Base-by-base conservation (phyloP, 148 eudicot species). In the Nepenthes mirabilis region DNA sequence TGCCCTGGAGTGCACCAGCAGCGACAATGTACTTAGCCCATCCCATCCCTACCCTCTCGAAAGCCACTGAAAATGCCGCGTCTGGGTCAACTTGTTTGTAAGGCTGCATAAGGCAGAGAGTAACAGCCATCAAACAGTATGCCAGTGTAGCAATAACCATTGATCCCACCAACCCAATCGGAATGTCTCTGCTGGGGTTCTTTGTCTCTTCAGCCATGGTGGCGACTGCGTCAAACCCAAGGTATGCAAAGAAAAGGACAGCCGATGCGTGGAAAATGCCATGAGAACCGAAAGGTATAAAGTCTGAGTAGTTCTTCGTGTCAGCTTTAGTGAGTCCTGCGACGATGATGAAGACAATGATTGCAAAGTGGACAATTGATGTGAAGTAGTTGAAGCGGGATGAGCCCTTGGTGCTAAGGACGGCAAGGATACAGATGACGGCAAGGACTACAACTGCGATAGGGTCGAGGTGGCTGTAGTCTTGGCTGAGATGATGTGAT, bases 121-220 rank as follows among this genome's bases (percentile, higher is more conserved):
- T 70, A 2, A 71, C 43, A 9, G 78, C 69, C 68, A 81, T 3
- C 36, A 73, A 14, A 36, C 78, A 81, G 34, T 78, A 78, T 11
- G 73, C 62, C 5, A 64, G 0, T 4, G 72, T 75, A 8, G 64
- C 52, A 13, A 77, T 37, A 1, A 58, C 33, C 80, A 81, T 81
- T 4, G 86, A 78, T 2, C 80, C 79, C 1, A 81, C 59, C 49
- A 81, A 71, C 34, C 86, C 86, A n/a, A 78, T 72, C 0, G 82
- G 86, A 32, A 81, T 81, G 37, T 81, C 86, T 55, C 65, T 62
- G 0, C 68, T 79, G 1, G 87, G 87, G 63, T 82, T 74, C 58
- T 79, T 82, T 3, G 73, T 77, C 72, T 82, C 87, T 65, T 82
- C 87, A 5, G 77, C 87, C 77, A 82, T 55, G 9, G 87, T 82